These are phyloP conservation scores for Aspergillus chevalieri DNA, from an alignment of 2,329 filamentous ascomycete species.

Conservation along the genomic window DNA sequence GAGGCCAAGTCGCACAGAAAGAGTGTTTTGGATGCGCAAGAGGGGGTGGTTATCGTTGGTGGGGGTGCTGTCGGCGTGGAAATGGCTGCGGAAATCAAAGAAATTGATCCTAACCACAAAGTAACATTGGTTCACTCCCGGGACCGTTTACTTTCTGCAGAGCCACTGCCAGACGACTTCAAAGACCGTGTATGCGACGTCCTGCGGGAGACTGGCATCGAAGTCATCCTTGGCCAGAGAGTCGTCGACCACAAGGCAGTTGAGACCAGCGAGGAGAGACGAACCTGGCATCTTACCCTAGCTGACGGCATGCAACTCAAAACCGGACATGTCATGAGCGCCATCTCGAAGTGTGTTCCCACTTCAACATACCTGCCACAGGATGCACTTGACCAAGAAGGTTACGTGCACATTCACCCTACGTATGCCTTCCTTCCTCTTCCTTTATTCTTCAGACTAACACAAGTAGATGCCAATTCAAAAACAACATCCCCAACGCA, in stretches of 20 bases:
- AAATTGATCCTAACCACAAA: conserved; percentile 55
- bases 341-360: conserved; percentile 58
- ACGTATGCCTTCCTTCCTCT: conserved; percentile 24
- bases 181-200: conserved; percentile 54
- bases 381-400: conserved; percentile 55
- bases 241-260: conserved; percentile 19
- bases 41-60: conserved; percentile 61
- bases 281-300: conserved; percentile 46
- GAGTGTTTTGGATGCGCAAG: conserved; percentile 44
- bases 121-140: conserved; percentile 73
- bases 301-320: conserved; percentile 54
- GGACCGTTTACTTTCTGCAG: conserved; percentile 63
- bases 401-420: conserved; percentile 58
- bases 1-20: conserved; percentile 17
- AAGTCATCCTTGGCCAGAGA: conserved; percentile 21
- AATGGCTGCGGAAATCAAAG: conserved; percentile 72
- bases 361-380: conserved; percentile 58
- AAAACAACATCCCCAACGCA: conserved; percentile 50
- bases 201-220: conserved; percentile 57
- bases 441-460: neutral
- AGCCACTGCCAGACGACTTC: conserved; percentile 64
- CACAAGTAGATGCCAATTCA: conserved; percentile 49
- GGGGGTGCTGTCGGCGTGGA: conserved; percentile 74
- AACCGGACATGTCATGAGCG: conserved; percentile 63
- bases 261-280: conserved; percentile 8